Conservation (phyloP, 2,329 filamentous ascomycete genomes). For the Xylaria sp. region DNA sequence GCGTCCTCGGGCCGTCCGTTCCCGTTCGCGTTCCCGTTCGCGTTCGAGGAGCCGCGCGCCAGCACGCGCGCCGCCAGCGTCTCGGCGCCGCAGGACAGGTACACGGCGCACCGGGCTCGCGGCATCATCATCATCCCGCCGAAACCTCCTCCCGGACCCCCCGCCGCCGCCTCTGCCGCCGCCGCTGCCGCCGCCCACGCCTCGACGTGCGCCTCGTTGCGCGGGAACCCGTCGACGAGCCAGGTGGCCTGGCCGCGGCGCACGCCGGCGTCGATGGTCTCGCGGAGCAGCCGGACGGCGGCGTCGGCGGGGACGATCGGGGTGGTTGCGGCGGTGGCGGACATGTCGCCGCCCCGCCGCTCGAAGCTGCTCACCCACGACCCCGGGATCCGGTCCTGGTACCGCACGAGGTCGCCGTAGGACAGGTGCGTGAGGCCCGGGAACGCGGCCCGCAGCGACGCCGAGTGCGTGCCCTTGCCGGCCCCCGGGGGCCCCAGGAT, state of each 20-base stretch:
- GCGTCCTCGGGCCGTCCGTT: too few relatives aligned
- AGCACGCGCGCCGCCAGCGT: too few relatives aligned
- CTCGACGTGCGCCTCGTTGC: slow-evolving; percentile 14
- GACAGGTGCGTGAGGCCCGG: slow-evolving; percentile 27
- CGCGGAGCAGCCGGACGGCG: slow-evolving; percentile 17
- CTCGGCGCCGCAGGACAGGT: too few relatives aligned
- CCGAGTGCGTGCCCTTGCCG: slow-evolving; percentile 30
- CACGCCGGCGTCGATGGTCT: slow-evolving; percentile 20
- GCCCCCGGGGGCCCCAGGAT: slow-evolving; percentile 29
- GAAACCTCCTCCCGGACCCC: too few relatives aligned
- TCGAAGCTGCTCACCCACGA: slow-evolving; percentile 30
- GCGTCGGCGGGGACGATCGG: slow-evolving; percentile 18
- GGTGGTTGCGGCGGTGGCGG: neutral
- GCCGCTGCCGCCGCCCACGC: too few relatives aligned
- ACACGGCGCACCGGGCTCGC: too few relatives aligned
- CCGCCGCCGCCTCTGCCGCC: too few relatives aligned
- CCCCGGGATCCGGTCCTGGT: slow-evolving; percentile 22
- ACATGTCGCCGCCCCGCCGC: slow-evolving; percentile 6
- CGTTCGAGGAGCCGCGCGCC: too few relatives aligned
- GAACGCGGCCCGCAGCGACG: slow-evolving; percentile 11
- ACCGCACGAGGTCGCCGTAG: slow-evolving; percentile 29
- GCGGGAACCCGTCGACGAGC: slow-evolving; percentile 30
- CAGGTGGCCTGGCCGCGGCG: slow-evolving; percentile 16
- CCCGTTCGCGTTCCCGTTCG: too few relatives aligned
- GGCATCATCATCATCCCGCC: too few relatives aligned